phyloP scores from a whole-genome alignment of 148 eudicot genomes.

The Vaccinium macrocarpon region DNA sequence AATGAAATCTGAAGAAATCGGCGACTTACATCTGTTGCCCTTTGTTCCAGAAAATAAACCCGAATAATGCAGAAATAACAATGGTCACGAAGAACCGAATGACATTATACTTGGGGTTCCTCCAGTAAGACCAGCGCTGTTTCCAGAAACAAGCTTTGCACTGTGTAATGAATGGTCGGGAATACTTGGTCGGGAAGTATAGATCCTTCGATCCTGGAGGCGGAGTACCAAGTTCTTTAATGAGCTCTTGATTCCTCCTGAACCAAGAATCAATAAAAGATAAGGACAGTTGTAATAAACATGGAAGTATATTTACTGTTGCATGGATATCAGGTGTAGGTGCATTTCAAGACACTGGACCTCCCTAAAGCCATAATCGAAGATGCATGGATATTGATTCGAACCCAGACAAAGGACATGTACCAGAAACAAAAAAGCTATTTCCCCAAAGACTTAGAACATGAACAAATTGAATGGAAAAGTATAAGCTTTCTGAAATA shows the following conservation, averaged over 20 bases:
- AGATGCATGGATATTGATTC: background rate
- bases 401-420: background rate
- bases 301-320: background rate
- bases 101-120: conserved; percentile 57
- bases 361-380: background rate
- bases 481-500: background rate
- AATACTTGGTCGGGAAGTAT: conserved; percentile 46
- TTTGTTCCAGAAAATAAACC: conserved; percentile 53
- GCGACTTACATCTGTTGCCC: conserved; percentile 56
- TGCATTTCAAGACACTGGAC: background rate
- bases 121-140: conserved; percentile 74
- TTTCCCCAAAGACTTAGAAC: background rate
- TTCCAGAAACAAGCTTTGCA: conserved; percentile 75
- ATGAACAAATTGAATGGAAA: background rate
- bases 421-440: background rate
- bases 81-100: conserved; percentile 43
- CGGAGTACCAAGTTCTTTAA: conserved; percentile 44
- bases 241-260: conserved; percentile 61
- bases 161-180: conserved; percentile 47
- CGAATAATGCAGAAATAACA: conserved; percentile 40
- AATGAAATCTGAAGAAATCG: background rate
- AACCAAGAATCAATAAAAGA: background rate
- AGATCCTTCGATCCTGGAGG: conserved; percentile 45
- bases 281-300: background rate
- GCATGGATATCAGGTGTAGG: background rate